phyloP scores from a whole-genome alignment of 2,329 filamentous ascomycete genomes.

The Chlorencoelia australis region DNA sequence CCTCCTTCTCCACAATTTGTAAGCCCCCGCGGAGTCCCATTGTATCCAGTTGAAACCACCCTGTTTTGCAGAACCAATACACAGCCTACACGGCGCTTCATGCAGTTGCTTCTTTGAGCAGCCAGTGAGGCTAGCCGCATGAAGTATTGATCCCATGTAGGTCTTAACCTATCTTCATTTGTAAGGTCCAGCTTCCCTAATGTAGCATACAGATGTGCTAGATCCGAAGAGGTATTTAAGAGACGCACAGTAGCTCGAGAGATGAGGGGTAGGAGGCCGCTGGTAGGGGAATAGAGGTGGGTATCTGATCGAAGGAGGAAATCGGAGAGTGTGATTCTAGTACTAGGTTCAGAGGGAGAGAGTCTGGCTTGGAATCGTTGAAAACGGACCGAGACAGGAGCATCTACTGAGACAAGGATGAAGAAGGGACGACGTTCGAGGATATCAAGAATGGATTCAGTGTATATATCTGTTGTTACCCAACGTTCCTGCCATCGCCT shows the following conservation, averaged over 20 bases:
- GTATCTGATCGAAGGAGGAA: constrained; percentile 54
- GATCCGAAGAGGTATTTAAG: constrained; percentile 69
- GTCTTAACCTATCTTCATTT: constrained; percentile 69
- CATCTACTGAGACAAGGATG: constrained; percentile 83
- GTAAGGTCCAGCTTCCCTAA: constrained; percentile 67
- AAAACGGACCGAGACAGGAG: constrained; percentile 78
- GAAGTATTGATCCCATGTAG: constrained; percentile 95
- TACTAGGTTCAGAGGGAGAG: constrained; percentile 18
- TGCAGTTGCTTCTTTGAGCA: constrained; percentile 87
- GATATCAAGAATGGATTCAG: constrained; percentile 61
- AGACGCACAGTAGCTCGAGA: constrained; percentile 75
- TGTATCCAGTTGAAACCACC: constrained; percentile 93
- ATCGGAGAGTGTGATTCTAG: constrained; percentile 35
- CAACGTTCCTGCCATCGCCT: constrained; percentile 72
- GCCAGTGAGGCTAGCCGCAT: constrained; percentile 94
- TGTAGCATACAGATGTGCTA: constrained; percentile 61
- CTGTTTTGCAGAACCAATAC: constrained; percentile 78
- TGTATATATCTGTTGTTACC: constrained; percentile 76
- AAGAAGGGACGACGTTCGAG: constrained; percentile 81
- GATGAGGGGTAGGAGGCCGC: constrained; percentile 65
- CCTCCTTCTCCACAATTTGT: constrained; percentile 89
- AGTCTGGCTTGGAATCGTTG: constrained; percentile 56
- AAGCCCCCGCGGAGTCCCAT: constrained; percentile 86
- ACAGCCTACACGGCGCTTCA: constrained; percentile 94
- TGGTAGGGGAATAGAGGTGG: constrained; percentile 59